phyloP scores from a whole-genome alignment of 176 grass and related monocot species.

The Rhipidocladum racemiflorum region DNA sequence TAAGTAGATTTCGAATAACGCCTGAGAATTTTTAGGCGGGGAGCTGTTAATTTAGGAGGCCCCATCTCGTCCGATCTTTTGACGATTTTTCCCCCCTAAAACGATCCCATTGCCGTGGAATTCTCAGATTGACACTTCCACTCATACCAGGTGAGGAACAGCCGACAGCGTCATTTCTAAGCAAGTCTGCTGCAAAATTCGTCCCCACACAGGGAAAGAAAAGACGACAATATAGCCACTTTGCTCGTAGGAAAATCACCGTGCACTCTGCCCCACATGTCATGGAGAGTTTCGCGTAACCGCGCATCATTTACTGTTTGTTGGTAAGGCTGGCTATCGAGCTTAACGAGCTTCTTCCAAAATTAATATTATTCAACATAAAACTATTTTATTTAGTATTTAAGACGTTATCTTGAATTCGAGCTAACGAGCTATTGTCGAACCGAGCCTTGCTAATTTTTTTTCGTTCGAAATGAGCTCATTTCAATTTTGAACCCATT shows the following conservation, averaged over 20 bases:
- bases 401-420: too few relatives aligned
- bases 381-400: too few relatives aligned
- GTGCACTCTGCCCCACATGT: neutral
- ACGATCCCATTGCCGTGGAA: neutral
- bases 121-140: neutral
- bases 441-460: too few relatives aligned
- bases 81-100: neutral
- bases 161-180: neutral
- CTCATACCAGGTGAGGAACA: neutral
- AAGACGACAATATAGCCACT: neutral
- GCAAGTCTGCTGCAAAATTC: neutral
- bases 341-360: too few relatives aligned
- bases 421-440: too few relatives aligned
- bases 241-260: neutral
- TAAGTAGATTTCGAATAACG: neutral
- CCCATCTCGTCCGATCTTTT: neutral
- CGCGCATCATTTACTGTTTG: neutral
- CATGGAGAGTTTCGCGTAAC: neutral
- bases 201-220: neutral
- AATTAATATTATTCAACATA: too few relatives aligned
- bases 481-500: too few relatives aligned
- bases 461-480: too few relatives aligned
- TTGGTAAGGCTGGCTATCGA: too few relatives aligned
- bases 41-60: constrained; percentile 7
- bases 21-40: neutral